Base-by-base conservation (phyloP, 1,284 basidiomycete species). In the Heterobasidion annosum region DNA sequence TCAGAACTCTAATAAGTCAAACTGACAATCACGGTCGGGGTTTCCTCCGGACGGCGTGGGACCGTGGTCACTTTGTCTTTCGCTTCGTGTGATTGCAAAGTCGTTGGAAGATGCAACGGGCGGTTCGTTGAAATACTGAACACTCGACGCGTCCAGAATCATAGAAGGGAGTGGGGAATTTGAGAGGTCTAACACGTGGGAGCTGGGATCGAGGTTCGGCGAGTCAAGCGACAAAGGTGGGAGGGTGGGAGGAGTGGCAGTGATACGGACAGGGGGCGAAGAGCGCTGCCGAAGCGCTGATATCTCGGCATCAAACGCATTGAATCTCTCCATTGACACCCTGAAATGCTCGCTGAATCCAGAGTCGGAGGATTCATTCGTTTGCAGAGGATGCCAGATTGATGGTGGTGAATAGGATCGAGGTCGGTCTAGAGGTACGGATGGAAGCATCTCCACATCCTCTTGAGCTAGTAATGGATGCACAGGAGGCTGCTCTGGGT, bases 261-360 rank as follows among this genome's bases (percentile, higher is more conserved):
- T 44, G 13, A 34, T 10, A 18, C 65, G 64, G 37, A 35, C 33
- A 49, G 58, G 58, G 40, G 53, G 51, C n/a, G 55, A 48, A 10
- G 73, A 69, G 53, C 67, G 68, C 43, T 74, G 70, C 56, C 59
- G 59, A 37, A 61, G 48, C 16, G 67, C 68, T 54, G 76, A 71
- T 48, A 79, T 78, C 54, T 80, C 70, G 50, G 68, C 70, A 60
- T 81, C 76, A 56, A 81, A 79, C 32, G 72, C 71, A 63, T 73
- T 74, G 58, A 80, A 78, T 43, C 78, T 73, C 52, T 79, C 76
- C 50, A 82, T 62, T 2, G 79, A 75, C 10, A 72, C 60, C 19
- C 75, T 71, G 48, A 76, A 72, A 34, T 67, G 62, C 15, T 78
- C 74, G 50, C 71, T 57, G 19, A 61, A 55, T 34, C 48, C 52